Base-by-base conservation (phyloP, 441 rosid species). In the Erodium trifolium region DNA sequence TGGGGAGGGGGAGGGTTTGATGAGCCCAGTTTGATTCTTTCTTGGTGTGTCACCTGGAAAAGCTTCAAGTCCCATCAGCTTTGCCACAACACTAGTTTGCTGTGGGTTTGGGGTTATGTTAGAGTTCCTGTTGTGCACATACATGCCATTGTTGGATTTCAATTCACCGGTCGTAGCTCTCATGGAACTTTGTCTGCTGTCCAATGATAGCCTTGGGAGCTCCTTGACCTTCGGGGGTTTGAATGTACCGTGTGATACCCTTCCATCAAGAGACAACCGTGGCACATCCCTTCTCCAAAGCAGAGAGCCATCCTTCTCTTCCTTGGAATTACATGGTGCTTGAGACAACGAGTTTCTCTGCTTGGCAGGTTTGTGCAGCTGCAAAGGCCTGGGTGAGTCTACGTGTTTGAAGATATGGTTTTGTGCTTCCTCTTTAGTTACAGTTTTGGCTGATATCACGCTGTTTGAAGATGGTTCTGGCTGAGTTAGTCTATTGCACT, bases 11-110 rank as follows among this genome's bases (percentile, higher is more conserved):
- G 64, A 37, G 59, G 72, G 62, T 66, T 68, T 68, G 34, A 39
- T 68, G 49, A 68, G 75, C 55, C 69, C 67, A 5, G 69, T 67
- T 53, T 69, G 79, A 72, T 72, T 69, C 67, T 70, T 71, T 27
- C 75, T 39, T 19, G 76, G 67, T 71, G 60, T 60, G 60, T 86
- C 59, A 71, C 81, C 85, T 53, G 91, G 87, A 60, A 81, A 67
- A 70, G 74, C 77, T 70, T 92, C 98, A 73, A 94, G 80, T 35
- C 99, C 98, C 99, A 92, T 94, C 78, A 94, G 72, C 82, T 86
- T 92, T 43, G 91, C 98, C 70, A 92, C 86, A 57, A 90, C 85
- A 67, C 88, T 84, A 1, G 97, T 88, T 73, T 82, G 88, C 34
- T 81, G 83, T 78, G 53, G 74, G 78, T 71, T 77, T 39, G 60